Evolutionary conservation across 768 basidiomycete species (phyloP), one percentile per base, ranked within the genome.

Genomic region (Lentinus brumalis): DNA sequence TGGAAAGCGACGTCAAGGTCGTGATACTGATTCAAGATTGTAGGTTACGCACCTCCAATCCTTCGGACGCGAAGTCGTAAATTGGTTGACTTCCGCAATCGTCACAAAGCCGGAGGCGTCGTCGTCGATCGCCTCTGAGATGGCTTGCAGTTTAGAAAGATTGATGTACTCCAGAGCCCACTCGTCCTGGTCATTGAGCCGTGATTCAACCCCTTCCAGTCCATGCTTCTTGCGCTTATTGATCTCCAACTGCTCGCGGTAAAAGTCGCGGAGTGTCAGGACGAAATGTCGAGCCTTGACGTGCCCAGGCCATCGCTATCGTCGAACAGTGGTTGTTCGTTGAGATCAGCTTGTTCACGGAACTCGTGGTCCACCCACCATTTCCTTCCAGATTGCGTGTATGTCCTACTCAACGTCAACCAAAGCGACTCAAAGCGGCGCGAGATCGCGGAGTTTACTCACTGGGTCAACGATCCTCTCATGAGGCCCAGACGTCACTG

Each of bases 221-320:
- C 35, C 52, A 12, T 15, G 32, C 47, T 56, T 38, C 8, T 50
- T 12, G 11, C 47, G 35, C 16, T 32, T 50, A 49, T 41, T 5
- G 6, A 51, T 35, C 21, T 59, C 63, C 35, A 46, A 53, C 38
- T 71, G 60, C 35, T 66, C 69, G 7, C 68, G 54, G 54, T 74
- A 76, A 60, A 75, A 72, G 62, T 79, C 77, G 18, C 73, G 68
- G 10, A 78, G 59, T 3, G 74, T 75, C 50, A 81, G 73, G 4
- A 82, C 79, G 51, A 84, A 83, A 57, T 81, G 79, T 0, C 77
- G 71, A 0, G 82, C 79, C 64, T 84, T 82, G 30, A 84, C 83
- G 62, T 76, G 82, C 9, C 81, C 77, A 67, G 78, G 78, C 83
- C 83, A 84, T 5, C 76, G 75, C 82, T 83, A 40, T 7, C 15